Evolutionary conservation across 2,329 filamentous ascomycete species (phyloP).

Genomic region (Exserohilum rostratum): DNA sequence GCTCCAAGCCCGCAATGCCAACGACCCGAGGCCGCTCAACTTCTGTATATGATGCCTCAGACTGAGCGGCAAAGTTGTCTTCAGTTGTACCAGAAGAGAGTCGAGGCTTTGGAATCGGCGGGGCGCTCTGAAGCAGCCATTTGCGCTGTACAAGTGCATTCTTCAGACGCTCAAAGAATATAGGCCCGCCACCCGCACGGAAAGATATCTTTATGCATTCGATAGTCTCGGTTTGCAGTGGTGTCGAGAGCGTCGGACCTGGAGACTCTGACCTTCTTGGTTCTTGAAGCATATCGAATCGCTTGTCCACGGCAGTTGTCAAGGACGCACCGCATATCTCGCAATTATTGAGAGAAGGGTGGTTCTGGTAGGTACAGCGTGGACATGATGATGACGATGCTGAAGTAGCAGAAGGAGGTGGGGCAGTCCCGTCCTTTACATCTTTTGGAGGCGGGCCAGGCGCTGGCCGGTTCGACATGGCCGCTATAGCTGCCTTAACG

Average conservation of each 20-base stretch:
- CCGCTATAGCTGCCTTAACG: constrained; percentile 83
- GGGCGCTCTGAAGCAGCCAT: constrained; percentile 90
- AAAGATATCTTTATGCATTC: constrained; percentile 93
- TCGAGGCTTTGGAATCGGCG: constrained; percentile 75
- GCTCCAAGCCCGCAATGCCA: constrained; percentile 91
- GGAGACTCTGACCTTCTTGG: constrained; percentile 72
- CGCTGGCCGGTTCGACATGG: constrained; percentile 64
- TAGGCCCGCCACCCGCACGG: constrained; percentile 83
- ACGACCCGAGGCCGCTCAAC: constrained; percentile 64
- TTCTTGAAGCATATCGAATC: constrained; percentile 48
- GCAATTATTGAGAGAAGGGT: constrained; percentile 82
- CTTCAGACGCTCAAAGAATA: constrained; percentile 88
- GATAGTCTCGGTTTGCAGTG: constrained; percentile 63
- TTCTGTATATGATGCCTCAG: constrained; percentile 25
- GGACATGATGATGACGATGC: constrained; percentile 64
- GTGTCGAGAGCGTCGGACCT: constrained; percentile 65
- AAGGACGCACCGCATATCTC: constrained; percentile 89
- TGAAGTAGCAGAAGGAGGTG: constrained; percentile 15
- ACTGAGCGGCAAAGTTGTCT: constrained; percentile 32
- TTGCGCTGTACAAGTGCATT: constrained; percentile 88
- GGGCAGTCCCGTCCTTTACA: constrained; percentile 45
- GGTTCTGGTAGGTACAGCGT: constrained; percentile 91
- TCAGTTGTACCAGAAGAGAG: constrained; percentile 43
- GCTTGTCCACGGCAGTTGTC: constrained; percentile 57
- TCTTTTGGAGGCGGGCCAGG: constrained; percentile 38